phyloP scores from a whole-genome alignment of 2,329 filamentous ascomycete species.

The Grosmannia huntii region DNA sequence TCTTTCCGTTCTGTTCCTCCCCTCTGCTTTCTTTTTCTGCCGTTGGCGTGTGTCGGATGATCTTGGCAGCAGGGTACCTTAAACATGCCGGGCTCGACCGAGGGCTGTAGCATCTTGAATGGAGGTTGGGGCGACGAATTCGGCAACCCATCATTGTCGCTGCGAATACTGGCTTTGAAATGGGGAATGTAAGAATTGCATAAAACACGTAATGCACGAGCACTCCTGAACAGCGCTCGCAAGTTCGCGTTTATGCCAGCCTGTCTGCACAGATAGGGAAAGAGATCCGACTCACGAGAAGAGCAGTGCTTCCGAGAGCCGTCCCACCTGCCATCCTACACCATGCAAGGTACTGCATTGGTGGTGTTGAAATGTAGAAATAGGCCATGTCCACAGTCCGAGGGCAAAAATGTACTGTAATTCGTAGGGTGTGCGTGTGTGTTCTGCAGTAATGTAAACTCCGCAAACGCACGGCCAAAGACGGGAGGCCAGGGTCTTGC shows the following conservation, averaged over 20 bases:
- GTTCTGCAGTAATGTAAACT: neutral
- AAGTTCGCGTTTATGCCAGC: neutral
- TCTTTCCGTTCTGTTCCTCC: neutral
- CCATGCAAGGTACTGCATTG: constrained; percentile 4
- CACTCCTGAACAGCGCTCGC: neutral
- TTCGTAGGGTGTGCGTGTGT: neutral
- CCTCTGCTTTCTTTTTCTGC: neutral
- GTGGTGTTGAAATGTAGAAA: constrained; percentile 2
- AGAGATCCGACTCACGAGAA: neutral
- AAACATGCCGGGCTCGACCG: neutral
- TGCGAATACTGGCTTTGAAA: neutral
- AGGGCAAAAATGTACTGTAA: neutral
- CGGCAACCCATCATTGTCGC: neutral
- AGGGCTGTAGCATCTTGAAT: neutral
- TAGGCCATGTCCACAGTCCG: neutral
- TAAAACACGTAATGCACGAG: neutral
- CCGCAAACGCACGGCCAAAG: neutral
- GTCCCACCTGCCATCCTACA: constrained; percentile 1
- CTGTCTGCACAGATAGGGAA: neutral
- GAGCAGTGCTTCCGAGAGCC: neutral
- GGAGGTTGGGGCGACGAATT: neutral
- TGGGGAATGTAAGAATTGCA: neutral
- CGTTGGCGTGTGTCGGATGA: too few species aligned
- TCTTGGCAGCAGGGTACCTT: neutral
- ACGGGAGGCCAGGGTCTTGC: neutral